Evolutionary conservation across 257 asterid genomes (phyloP), one percentile per base, ranked within the genome.

Genomic region (Gynochthodes officinalis): DNA sequence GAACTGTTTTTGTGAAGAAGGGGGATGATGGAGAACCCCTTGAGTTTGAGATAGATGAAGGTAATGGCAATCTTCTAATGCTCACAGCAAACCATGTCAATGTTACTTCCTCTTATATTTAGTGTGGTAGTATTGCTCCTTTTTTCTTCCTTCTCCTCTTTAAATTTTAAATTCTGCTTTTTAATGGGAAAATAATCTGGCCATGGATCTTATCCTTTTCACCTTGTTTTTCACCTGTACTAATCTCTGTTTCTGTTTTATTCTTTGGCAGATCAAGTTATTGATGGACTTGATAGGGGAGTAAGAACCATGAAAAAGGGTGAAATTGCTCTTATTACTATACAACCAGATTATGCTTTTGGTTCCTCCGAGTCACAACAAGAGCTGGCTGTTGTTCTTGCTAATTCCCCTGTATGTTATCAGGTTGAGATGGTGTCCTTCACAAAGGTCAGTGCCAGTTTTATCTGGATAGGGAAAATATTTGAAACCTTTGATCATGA

Each of bases 271-370:
- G 92, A 89, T 23, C 79, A 82, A 81, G 95, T 86, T 21, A 76
- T 86, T 7, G 84, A 84, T 68, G 91, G 91, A 25, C 85, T 88
- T 25, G 94, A 88, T 49, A 78, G 78, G 70, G 87, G 84, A 11
- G 73, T 84, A 53, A 84, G 79, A 79, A 83, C 86, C 46, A 84
- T 86, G 94, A 88, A 86, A 78, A 86, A 83, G 44, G 91, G 88
- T 0, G 94, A 88, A 72, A 60, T 78, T 13, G 82, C 94, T 57
- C 72, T 72, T 37, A 15, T 88, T 28, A 81, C 67, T 13, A 82
- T 88, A 18, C 87, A 77, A 37, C 86, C 88, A 12, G 86, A 88
- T 32, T 83, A 81, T 76, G 91, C 87, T 57, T 88, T 86, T 77
- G 91, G 90, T 77, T 73, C 58, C 32, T 75, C 78, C 2, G 87